phyloP scores from a whole-genome alignment of 2,329 filamentous ascomycete genomes.

The Fusarium pseudoanthophilum region DNA sequence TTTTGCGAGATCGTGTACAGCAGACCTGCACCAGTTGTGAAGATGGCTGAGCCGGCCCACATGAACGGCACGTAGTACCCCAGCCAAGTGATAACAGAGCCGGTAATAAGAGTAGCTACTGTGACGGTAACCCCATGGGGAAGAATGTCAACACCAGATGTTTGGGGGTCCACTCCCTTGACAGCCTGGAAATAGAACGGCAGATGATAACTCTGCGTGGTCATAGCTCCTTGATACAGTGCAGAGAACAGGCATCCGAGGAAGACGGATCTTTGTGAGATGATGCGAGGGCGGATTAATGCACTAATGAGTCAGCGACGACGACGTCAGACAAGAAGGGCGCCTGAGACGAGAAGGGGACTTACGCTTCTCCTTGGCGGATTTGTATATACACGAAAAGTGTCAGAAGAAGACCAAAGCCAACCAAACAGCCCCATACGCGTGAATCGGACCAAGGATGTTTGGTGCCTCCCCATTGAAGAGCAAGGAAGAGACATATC shows the following conservation, averaged over 20 bases:
- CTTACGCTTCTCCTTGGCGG: conserved; percentile 27
- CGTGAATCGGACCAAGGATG: conserved; percentile 37
- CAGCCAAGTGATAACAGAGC: conserved; percentile 15
- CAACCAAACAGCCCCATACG: conserved; percentile 40
- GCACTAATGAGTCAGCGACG: conserved; percentile 10
- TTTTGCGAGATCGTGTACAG: conserved; percentile 41
- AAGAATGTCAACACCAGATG: conserved; percentile 33
- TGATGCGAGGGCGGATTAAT: conserved; percentile 26
- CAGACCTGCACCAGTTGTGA: conserved; percentile 27
- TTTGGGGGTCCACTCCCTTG: conserved; percentile 16
- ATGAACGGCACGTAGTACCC: conserved; percentile 39
- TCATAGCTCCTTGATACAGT: conserved; percentile 37
- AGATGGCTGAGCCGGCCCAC: conserved; percentile 32
- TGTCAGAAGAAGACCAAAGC: conserved; percentile 25
- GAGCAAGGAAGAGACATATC: conserved; percentile 33
- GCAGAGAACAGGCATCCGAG: conserved; percentile 32
- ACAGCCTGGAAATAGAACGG: conserved; percentile 44
- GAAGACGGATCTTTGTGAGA: conserved; percentile 27
- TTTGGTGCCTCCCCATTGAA: conserved; percentile 41
- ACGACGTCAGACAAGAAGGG: too few relatives aligned
- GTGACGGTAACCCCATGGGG: conserved; percentile 32
- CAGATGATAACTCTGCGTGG: conserved; percentile 33
- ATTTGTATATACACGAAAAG: conserved; percentile 28
- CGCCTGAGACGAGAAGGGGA: not conserved
- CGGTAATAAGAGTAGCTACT: conserved; percentile 23